Percentiles rank a stretch among this genome's conserved stretches.
Evolutionary conservation across 2,329 filamentous ascomycete genomes (phyloP).

Genomic region (Colletotrichum paranaense): DNA sequence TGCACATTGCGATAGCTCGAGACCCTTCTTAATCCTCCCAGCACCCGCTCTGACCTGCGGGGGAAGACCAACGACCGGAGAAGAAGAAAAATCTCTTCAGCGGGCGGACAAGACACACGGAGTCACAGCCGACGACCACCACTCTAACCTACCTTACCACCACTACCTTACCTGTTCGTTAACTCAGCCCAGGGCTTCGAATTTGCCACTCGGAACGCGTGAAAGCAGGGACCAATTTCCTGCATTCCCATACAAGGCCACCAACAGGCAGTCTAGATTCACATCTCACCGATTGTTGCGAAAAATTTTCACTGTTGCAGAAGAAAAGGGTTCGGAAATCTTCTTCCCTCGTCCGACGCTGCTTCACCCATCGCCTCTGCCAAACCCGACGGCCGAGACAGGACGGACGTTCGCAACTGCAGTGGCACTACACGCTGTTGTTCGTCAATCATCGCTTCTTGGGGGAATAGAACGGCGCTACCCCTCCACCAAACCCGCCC

Average conservation of each 20-base stretch:
- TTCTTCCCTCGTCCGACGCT: conserved; percentile 11
- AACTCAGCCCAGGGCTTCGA: conserved; percentile 19
- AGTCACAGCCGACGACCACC: neutral
- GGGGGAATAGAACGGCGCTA: conserved; percentile 32
- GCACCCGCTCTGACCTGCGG: conserved; percentile 32
- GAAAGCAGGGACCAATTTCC: conserved; percentile 31
- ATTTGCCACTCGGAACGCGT: conserved; percentile 32
- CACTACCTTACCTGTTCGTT: neutral
- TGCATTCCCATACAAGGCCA: conserved; percentile 31
- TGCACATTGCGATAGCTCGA: conserved; percentile 28
- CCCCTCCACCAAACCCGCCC: conserved; percentile 28
- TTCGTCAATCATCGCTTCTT: conserved; percentile 33
- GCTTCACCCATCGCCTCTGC: conserved; percentile 15
- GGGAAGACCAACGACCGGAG: conserved; percentile 4
- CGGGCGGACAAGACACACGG: conserved; percentile 5
- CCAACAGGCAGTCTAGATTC: conserved; percentile 28
- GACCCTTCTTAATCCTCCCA: conserved; percentile 35
- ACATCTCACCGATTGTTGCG: conserved; percentile 20
- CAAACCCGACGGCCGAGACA: conserved; percentile 35
- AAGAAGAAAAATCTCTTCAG: conserved; percentile 31
- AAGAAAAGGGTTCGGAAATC: conserved; percentile 4
- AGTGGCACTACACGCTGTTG: conserved; percentile 3
- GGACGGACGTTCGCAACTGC: conserved; percentile 7
- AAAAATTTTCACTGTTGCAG: conserved; percentile 28
- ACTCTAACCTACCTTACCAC: neutral